These are phyloP conservation scores for Toxoplasma gondii DNA, from an alignment of 169 alveolate species.

Conservation along the genomic window DNA sequence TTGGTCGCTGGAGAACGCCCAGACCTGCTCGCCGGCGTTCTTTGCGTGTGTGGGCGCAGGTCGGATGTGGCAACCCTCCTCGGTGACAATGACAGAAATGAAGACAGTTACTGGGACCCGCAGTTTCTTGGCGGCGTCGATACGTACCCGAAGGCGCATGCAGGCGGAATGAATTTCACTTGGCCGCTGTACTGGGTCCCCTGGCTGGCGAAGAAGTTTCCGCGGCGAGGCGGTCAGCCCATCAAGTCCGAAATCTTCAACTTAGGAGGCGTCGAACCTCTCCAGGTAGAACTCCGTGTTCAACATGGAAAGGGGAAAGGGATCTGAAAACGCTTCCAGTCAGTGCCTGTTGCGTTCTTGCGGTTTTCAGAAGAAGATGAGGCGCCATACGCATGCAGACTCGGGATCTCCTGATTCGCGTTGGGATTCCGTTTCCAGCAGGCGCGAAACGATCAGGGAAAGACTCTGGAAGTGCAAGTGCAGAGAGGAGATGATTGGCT, in stretches of 20 bases:
- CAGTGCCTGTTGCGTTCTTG: too few species aligned
- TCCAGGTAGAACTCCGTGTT: conserved; percentile 69
- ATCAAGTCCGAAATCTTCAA: conserved; percentile 81
- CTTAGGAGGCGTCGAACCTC: conserved; percentile 87
- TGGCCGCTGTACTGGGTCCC: conserved; percentile 81
- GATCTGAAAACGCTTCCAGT: too few species aligned
- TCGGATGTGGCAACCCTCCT: conserved; percentile 79
- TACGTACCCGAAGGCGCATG: conserved; percentile 79
- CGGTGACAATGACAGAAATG: conserved; percentile 76
- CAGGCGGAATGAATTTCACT: conserved; percentile 83
- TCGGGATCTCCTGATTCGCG: too few species aligned
- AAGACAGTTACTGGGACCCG: conserved; percentile 82
- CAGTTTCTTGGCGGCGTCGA: conserved; percentile 87
- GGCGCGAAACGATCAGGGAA: too few species aligned
- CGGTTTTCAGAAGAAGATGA: too few species aligned
- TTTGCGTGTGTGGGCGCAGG: conserved; percentile 66
- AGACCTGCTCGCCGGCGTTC: neutral
- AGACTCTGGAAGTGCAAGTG: too few species aligned
- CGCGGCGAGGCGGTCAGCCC: conserved; percentile 84
- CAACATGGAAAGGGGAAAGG: neutral
- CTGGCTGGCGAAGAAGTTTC: conserved; percentile 77
- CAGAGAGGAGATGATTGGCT: too few species aligned
- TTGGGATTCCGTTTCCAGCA: too few species aligned
- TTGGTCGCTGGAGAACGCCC: neutral
- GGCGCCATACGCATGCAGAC: too few species aligned